A percentile compares a stretch with the other conserved stretches of the same genome.
phyloP scores from a whole-genome alignment of 495 filamentous ascomycete genomes.

The Podospora australis region DNA sequence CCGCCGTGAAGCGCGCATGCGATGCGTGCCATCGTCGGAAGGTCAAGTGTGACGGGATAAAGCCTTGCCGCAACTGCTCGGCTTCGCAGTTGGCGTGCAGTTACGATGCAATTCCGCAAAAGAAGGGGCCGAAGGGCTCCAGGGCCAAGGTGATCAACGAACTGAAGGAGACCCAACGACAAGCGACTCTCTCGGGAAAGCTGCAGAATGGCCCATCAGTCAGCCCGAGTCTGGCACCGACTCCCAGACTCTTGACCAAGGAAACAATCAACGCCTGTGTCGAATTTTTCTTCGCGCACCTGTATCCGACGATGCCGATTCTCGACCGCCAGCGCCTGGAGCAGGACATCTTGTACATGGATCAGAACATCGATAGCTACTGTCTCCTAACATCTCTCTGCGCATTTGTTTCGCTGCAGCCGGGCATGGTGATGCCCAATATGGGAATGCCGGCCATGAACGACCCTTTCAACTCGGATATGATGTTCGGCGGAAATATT shows the following conservation, averaged over 20 bases:
- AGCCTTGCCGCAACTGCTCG: conserved; percentile 66
- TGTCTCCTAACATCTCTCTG: conserved; percentile 73
- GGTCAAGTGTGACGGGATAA: conserved; percentile 68
- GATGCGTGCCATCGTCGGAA: conserved; percentile 81
- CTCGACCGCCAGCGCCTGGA: conserved; percentile 63
- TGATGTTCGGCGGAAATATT: conserved; percentile 47
- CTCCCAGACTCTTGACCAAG: conserved; percentile 50
- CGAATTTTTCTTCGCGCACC: conserved; percentile 76
- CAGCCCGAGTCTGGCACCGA: conserved; percentile 41
- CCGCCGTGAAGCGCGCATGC: conserved; percentile 63
- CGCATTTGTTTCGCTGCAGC: conserved; percentile 80
- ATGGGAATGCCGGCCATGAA: conserved; percentile 18
- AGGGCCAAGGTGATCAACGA: conserved; percentile 78
- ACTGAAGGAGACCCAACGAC: conserved; percentile 58
- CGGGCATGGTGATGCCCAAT: conserved; percentile 58
- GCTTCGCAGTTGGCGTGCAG: conserved; percentile 65
- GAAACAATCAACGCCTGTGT: conserved; percentile 63
- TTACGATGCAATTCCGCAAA: conserved; percentile 77
- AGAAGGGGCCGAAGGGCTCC: conserved; percentile 79
- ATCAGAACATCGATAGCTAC: conserved; percentile 65
- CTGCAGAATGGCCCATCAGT: conserved; percentile 38
- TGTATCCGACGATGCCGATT: conserved; percentile 81
- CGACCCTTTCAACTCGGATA: conserved; percentile 47
- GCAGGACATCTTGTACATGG: conserved; percentile 56
- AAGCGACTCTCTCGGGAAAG: conserved; percentile 50